Evolutionary conservation across 176 grass and related monocot genomes (phyloP), one percentile per base, ranked within the genome.

Genomic region (Aegilops tauschii): DNA sequence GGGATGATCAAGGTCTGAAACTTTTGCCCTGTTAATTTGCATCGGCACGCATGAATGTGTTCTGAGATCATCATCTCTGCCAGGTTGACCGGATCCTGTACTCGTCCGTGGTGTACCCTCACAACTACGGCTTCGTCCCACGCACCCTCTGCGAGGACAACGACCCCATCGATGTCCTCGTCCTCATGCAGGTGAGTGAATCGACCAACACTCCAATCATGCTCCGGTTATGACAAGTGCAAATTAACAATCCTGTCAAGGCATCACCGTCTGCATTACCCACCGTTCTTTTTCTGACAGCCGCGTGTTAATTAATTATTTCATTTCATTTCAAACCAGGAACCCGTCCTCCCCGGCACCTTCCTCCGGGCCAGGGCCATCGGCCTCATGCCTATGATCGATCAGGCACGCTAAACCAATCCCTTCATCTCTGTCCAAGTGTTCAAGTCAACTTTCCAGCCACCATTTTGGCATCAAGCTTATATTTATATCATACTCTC

Each of bases 81-180:
- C 81, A 95, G 93, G 93, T 98, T 37, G 96, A 98, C 71, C 87
- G 96, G 3, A 18, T 98, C 73, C 89, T 98, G 21, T 98, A 95
- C 84, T 95, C 96, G 0, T 98, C 96, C 20, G 93, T 98, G 35
- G 95, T 98, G 8, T 98, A 98, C 85, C 95, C 95, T 34, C 95
- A 98, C 82, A 98, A 98, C 81, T 98, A 98, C 70, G 95, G 95
- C 20, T 98, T 98, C 83, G 83, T 98, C 86, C 95, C 95, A 1
- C 89, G 95, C 54, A 93, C 95, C 6, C 93, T 98, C 31, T 98
- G 95, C 83, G 95, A 98, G 87, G 95, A 98, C 84, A 98, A 95
- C 69, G 95, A 98, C 17, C 95, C 93, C 61, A 98, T 98, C 54
- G 95, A 98, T 49, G 95, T 98, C 89, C 87, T 98, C 20, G 95